These are phyloP conservation scores for Colletotrichum sp. DNA, from an alignment of 2,329 filamentous ascomycete species.

Conservation along the genomic window DNA sequence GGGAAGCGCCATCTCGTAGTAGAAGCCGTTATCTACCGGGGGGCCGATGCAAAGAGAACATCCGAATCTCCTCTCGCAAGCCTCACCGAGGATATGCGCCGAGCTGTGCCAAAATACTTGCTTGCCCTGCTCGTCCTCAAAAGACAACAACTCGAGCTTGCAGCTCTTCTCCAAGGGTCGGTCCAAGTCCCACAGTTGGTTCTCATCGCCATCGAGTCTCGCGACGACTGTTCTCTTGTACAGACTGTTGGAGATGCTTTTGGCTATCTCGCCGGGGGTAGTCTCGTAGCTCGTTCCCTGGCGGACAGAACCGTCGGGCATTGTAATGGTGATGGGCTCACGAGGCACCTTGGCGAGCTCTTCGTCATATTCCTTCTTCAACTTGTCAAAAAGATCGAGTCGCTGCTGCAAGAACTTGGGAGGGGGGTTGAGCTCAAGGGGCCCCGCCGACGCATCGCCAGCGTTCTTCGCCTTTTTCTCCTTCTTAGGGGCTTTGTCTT, in stretches of 20 bases:
- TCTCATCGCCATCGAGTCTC: constrained; percentile 73
- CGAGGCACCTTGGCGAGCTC: constrained; percentile 75
- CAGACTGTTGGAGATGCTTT: constrained; percentile 82
- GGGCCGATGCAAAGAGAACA: constrained; percentile 95
- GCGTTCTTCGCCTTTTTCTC: constrained; percentile 49
- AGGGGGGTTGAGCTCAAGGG: constrained; percentile 56
- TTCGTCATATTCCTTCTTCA: constrained; percentile 84
- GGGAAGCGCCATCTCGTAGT: constrained; percentile 76
- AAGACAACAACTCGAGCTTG: constrained; percentile 83
- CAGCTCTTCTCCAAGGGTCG: constrained; percentile 88
- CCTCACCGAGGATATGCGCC: constrained; percentile 90
- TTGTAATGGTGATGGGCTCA: constrained; percentile 75
- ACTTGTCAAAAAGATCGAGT: constrained; percentile 84
- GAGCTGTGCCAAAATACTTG: constrained; percentile 98
- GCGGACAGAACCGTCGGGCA: constrained; percentile 74
- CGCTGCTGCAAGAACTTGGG: constrained; percentile 84
- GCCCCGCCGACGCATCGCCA: constrained; percentile 40
- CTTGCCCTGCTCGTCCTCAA: constrained; percentile 78
- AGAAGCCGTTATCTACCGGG: constrained; percentile 90
- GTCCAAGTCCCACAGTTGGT: constrained; percentile 89
- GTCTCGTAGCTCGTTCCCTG: constrained; percentile 89
- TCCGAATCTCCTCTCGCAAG: constrained; percentile 86
- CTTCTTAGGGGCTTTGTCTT: constrained; percentile 55
- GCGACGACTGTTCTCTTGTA: constrained; percentile 89
- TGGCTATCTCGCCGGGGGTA: constrained; percentile 80